A percentile compares a stretch with the other conserved stretches of the same genome.
These are phyloP conservation scores for Apiospora rasikravindrae DNA, from an alignment of 2,329 filamentous ascomycete genomes.

Conservation along the genomic window DNA sequence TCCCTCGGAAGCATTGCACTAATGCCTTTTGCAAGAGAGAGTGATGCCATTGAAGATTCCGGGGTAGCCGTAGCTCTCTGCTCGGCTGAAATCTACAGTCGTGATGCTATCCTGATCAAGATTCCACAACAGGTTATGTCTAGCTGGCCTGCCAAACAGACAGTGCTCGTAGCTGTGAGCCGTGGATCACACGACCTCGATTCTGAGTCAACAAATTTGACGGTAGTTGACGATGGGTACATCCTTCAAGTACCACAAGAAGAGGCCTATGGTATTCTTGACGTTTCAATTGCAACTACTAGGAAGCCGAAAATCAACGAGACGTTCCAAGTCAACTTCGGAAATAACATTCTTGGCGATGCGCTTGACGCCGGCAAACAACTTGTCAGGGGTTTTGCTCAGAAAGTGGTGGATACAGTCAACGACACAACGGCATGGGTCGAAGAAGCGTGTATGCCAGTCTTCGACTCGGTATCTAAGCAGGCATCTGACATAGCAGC, in stretches of 20 bases:
- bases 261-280: constrained; percentile 63
- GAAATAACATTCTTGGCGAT: constrained; percentile 51
- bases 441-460: constrained; percentile 39
- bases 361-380: constrained; percentile 51
- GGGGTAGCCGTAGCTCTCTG: constrained; percentile 46
- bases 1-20: constrained; percentile 44
- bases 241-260: constrained; percentile 56
- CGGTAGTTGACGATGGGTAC: constrained; percentile 55
- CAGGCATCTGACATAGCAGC: constrained; percentile 37
- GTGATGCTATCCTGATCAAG: constrained; percentile 59
- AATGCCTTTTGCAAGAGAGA: constrained; percentile 46
- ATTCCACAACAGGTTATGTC: constrained; percentile 57
- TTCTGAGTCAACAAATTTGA: constrained; percentile 55
- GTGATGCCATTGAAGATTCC: constrained; percentile 29
- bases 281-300: constrained; percentile 62
- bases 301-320: constrained; percentile 66
- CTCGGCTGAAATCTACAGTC: constrained; percentile 50
- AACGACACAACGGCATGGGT: constrained; percentile 41
- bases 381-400: constrained; percentile 45
- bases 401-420: constrained; percentile 49
- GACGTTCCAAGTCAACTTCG: constrained; percentile 65
- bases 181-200: constrained; percentile 53
- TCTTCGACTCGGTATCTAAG: constrained; percentile 38
- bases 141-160: constrained; percentile 61
- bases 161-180: constrained; percentile 60